Evolutionary conservation across 768 basidiomycete genomes (phyloP), one percentile per base, ranked within the genome.

Genomic region (Leccinum boreale): DNA sequence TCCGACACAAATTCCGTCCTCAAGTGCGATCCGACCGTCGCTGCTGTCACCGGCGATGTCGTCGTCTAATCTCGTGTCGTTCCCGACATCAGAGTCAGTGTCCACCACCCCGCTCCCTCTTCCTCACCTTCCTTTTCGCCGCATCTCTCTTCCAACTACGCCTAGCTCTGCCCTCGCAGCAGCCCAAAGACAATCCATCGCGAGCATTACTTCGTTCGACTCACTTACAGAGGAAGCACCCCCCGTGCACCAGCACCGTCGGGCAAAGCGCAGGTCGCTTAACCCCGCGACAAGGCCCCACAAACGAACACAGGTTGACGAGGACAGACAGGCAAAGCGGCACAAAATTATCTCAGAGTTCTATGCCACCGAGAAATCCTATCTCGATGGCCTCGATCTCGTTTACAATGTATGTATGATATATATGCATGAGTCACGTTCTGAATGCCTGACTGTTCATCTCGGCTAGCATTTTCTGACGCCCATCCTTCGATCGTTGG

Each of bases 341-440:
- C 73, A 79, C 47, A 90, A 84, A 70, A 79, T 94, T 36, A 78
- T 92, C n/a, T 78, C 83, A 46, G 92, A 94, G 68, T 87, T 94
- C 61, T 85, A 84, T 62, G 84, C 88, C 56, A 93, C 92, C 0
- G 92, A 94, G 74, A 83, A 79, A 64, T 81, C 85, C 0, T 94
- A 94, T 63, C 81, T 93, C 31, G 83, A 86, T 63, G 92, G 92
- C 9, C 78, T 94, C 44, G 90, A 93, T 60, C 77, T 94, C 51
- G 83, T 94, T 52, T 89, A 94, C 74, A 82, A 85, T 59, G 92
- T 92, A 59, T 46, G 85, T 28, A 28, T 28, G 28, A 28, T 78
- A 28, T 78, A 28, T 15, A 52, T 35, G 42, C 42, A 17, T 55
- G 8, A n/a, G n/a, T n/a, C n/a, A 9, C 51, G 28, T 57, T 36